Conservation (phyloP, 2,329 filamentous ascomycete species). For the Exophiala alcalophila region DNA sequence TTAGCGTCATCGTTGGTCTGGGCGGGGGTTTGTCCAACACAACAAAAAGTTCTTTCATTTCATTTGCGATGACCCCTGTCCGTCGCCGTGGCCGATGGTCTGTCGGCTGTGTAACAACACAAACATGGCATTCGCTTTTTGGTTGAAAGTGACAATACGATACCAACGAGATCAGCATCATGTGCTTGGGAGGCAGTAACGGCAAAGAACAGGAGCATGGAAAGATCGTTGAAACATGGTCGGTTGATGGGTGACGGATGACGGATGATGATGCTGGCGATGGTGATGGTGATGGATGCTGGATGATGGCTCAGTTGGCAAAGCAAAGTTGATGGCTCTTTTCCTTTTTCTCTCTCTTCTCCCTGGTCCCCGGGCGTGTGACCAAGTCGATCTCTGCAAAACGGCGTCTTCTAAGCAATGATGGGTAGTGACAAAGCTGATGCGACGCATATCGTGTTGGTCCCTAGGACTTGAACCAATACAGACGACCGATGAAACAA, state of each 20-base stretch:
- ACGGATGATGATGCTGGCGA: slow-evolving; percentile 1
- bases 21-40: slow-evolving; percentile 26
- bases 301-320: slow-evolving; percentile 11
- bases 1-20: slow-evolving; percentile 30
- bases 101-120: slow-evolving; percentile 29
- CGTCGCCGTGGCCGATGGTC: slow-evolving; percentile 21
- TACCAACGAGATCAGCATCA: slow-evolving; percentile 23
- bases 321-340: slow-evolving; percentile 8
- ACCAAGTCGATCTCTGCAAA: too few relatives aligned
- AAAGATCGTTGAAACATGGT: slow-evolving; percentile 17
- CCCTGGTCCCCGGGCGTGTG: too few relatives aligned
- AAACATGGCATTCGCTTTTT: slow-evolving; percentile 25
- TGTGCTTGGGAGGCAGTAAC: slow-evolving; percentile 25
- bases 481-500: too few relatives aligned
- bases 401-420: slow-evolving; percentile 15
- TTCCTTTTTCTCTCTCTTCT: slow-evolving; percentile 4
- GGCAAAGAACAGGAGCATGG: slow-evolving; percentile 24
- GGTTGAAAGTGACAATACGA: slow-evolving; percentile 26
- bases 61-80: slow-evolving; percentile 25
- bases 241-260: too few relatives aligned
- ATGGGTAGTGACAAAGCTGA: slow-evolving; percentile 12
- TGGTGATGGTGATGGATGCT: slow-evolving; percentile 11
- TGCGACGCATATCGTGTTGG: too few relatives aligned
- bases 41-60: slow-evolving; percentile 27
- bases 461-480: too few relatives aligned